Percentiles rank a stretch among this genome's conserved stretches.
Evolutionary conservation across 306 rosid genomes (phyloP).

Genomic region (Acacia melanoxylon): DNA sequence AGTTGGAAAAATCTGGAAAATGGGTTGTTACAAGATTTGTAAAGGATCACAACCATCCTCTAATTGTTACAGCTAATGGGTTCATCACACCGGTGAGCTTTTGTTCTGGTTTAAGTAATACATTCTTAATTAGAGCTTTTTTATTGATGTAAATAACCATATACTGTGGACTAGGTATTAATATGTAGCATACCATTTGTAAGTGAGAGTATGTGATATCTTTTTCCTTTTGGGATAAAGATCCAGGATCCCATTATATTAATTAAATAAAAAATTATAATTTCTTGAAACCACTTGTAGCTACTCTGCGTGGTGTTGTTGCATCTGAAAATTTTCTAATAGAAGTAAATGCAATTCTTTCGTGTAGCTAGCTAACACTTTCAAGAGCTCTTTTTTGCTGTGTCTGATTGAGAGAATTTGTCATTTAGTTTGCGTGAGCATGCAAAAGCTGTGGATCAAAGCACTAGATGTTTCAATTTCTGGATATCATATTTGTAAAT

Average conservation of each 20-base stretch:
- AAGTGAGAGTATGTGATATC: background rate
- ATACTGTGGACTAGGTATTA: background rate
- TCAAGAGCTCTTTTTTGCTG: background rate
- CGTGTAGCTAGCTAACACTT: background rate
- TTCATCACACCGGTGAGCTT: constrained; percentile 75
- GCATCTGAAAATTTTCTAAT: background rate
- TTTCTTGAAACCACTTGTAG: background rate
- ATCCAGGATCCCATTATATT: background rate
- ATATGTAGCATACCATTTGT: background rate
- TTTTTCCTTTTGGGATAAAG: background rate
- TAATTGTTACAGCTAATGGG: constrained; percentile 68
- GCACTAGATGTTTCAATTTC: background rate
- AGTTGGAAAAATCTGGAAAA: constrained; percentile 87
- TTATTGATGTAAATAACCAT: constrained; percentile 6
- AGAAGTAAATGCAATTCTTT: background rate
- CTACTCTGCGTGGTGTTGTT: background rate
- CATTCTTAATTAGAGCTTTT: background rate
- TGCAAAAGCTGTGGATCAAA: constrained; percentile 15
- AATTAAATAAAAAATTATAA: background rate
- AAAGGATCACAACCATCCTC: constrained; percentile 90
- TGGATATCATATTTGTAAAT: background rate
- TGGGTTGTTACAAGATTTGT: constrained; percentile 90
- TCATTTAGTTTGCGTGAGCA: background rate
- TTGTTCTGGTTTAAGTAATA: background rate
- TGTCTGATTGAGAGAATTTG: constrained; percentile 10